These are phyloP conservation scores for Hylodesmum podocarpum DNA, from an alignment of 306 rosid species.

Conservation along the genomic window DNA sequence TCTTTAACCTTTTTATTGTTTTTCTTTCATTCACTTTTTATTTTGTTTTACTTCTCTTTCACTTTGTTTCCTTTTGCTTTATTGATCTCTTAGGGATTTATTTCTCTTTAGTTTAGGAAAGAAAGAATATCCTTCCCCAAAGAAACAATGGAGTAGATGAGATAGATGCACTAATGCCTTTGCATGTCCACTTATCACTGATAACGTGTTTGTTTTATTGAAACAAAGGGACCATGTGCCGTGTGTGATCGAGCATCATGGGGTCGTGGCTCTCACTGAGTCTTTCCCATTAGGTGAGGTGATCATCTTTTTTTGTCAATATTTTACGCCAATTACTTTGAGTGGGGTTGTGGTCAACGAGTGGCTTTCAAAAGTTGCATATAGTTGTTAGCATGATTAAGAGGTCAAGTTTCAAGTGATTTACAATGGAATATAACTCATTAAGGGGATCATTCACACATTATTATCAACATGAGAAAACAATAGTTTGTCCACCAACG, in stretches of 20 bases:
- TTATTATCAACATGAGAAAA: background rate
- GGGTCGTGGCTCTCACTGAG: background rate
- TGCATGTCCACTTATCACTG: background rate
- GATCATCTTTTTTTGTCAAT: conserved; percentile 25
- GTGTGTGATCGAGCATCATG: background rate
- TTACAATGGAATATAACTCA: background rate
- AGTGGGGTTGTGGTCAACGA: background rate
- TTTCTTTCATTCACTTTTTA: conserved; percentile 1
- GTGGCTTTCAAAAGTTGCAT: conserved; percentile 1
- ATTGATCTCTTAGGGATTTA: conserved; percentile 2
- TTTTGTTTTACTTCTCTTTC: conserved; percentile 29
- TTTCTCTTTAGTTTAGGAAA: conserved; percentile 16
- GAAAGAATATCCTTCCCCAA: conserved; percentile 35
- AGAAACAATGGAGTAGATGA: conserved; percentile 20
- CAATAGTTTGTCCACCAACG: conserved; percentile 1
- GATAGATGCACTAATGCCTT: conserved; percentile 20
- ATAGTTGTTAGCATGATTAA: conserved; percentile 21
- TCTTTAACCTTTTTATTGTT: background rate
- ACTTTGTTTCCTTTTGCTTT: conserved; percentile 32
- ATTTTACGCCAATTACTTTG: conserved; percentile 23
- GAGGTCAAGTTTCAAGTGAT: background rate
- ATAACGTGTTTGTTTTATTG: conserved; percentile 26
- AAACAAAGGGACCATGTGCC: conserved; percentile 31
- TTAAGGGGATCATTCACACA: background rate
- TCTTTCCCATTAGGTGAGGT: background rate